Percentiles rank a stretch among this genome's conserved stretches.
These are phyloP conservation scores for Ascodesmis nigricans DNA, from an alignment of 495 filamentous ascomycete species.

Conservation along the genomic window DNA sequence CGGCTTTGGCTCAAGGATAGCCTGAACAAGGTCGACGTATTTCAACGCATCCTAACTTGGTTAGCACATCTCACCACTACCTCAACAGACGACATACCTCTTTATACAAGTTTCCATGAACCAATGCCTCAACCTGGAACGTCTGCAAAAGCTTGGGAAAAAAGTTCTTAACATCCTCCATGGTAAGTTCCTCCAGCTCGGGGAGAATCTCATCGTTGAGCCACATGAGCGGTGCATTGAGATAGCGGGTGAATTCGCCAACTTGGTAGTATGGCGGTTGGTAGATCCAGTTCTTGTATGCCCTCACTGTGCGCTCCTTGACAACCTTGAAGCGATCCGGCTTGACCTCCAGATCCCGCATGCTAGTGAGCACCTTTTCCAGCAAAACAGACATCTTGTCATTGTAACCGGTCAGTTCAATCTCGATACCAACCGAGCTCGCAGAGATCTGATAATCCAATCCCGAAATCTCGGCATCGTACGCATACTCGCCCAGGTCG, in stretches of 20 bases:
- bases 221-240: slow-evolving; percentile 54
- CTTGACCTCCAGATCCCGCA: slow-evolving; percentile 63
- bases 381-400: slow-evolving; percentile 83
- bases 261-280: slow-evolving; percentile 78
- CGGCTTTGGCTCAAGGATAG: slow-evolving; percentile 48
- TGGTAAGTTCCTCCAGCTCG: slow-evolving; percentile 51
- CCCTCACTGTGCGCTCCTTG: slow-evolving; percentile 60
- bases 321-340: slow-evolving; percentile 75
- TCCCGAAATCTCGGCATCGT: slow-evolving; percentile 86
- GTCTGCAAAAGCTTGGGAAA: slow-evolving; percentile 62
- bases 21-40: slow-evolving; percentile 63
- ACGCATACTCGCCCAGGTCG: slow-evolving; percentile 80
- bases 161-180: slow-evolving; percentile 53
- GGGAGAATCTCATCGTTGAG: slow-evolving; percentile 60
- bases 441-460: slow-evolving; percentile 57
- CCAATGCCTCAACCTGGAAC: slow-evolving; percentile 66
- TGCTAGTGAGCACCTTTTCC: slow-evolving; percentile 71
- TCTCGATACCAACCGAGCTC: slow-evolving; percentile 48
- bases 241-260: slow-evolving; percentile 59
- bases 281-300: slow-evolving; percentile 66
- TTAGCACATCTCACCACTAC: neutral
- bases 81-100: slow-evolving; percentile 26
- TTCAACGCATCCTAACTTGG: slow-evolving; percentile 45
- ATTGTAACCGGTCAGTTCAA: slow-evolving; percentile 76
- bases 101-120: slow-evolving; percentile 86